Conservation (phyloP, 2,329 filamentous ascomycete species). For the Fusarium metavorans region DNA sequence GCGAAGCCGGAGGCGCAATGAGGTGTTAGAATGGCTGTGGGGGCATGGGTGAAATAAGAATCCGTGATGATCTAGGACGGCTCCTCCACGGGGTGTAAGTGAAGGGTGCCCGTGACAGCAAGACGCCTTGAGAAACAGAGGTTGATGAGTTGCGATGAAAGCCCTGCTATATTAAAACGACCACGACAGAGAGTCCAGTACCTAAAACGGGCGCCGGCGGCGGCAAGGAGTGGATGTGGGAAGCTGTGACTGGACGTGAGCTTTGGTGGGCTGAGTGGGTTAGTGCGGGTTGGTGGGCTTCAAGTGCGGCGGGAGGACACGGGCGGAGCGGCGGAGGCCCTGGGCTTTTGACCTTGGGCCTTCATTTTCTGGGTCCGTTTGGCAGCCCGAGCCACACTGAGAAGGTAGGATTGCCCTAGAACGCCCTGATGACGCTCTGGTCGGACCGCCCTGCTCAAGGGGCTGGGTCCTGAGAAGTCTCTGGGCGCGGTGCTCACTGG, state of each 20-base stretch:
- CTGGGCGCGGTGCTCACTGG: constrained; percentile 37
- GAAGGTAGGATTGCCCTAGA: constrained; percentile 24
- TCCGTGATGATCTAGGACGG: constrained; percentile 16
- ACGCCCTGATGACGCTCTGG: constrained; percentile 33
- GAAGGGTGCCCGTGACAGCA: constrained; percentile 29
- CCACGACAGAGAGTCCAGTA: constrained; percentile 28
- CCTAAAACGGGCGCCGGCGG: constrained; percentile 38
- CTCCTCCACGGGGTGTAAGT: constrained; percentile 25
- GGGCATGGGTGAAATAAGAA: constrained; percentile 13
- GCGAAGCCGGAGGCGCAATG: constrained; percentile 33
- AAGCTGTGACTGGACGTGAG: constrained; percentile 35
- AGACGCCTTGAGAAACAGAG: constrained; percentile 30
- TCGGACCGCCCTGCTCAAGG: constrained; percentile 33
- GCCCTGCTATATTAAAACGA: constrained; percentile 45
- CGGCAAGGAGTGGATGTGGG: constrained; percentile 37
- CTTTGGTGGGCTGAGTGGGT: constrained; percentile 43
- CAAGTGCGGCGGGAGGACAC: constrained; percentile 39
- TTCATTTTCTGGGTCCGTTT: constrained; percentile 35
- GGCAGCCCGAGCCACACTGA: constrained; percentile 40
- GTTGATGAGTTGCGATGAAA: constrained; percentile 35
- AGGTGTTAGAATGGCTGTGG: constrained; percentile 22
- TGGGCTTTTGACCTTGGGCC: constrained; percentile 34
- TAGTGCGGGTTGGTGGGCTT: constrained; percentile 34
- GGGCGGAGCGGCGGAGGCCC: constrained; percentile 36
- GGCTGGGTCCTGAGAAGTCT: constrained; percentile 35